Evolutionary conservation across 345 rosid genomes (phyloP), one percentile per base, ranked within the genome.

Genomic region (Pugionium cornutum): DNA sequence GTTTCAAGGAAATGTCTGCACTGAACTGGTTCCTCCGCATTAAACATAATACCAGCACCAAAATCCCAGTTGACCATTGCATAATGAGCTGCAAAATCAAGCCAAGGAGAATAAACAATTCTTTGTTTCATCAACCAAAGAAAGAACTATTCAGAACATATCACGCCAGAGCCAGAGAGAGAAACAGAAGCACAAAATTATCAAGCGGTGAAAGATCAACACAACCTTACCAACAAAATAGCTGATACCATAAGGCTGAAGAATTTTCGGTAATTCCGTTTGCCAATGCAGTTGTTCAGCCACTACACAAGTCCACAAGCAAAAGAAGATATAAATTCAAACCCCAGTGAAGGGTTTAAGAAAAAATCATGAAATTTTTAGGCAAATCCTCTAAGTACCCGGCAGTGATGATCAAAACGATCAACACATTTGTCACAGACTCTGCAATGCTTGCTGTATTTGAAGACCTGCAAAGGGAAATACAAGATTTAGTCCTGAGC

Each of bases 401-500:
- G 82, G 92, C 97, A 90, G 75, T 94, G 99, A 79, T 94, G 99
- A 77, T 90, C 99, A 53, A 90, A 94, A 45, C 76, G 78, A 69
- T 94, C 85, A 3, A 94, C 97, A 53, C 97, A 90, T 80, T 94
- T 94, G 81, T 94, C 97, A 47, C 97, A 90, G 46, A 94, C 97
- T 79, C 99, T 81, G 58, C 99, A 94, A 75, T 90, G 99, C 79
- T 94, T 94, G 86, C 97, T 94, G 78, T 90, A 87, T 76, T 85
- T 94, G 81, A 83, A 88, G 63, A 94, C 99, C 96, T 94, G 82
- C 34, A 68, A 62, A 32, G 75, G 31, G 2, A 65, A 32, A 70
- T 3, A 31, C 58, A 61, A n/a, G 1, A 48, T n/a, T 41, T 58
- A 36, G 32, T 35, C 34, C 6, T 29, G 40, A 35, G 44, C 3